Evolutionary conservation across 2,329 filamentous ascomycete species (phyloP).

Genomic region (Claviceps paspali): DNA sequence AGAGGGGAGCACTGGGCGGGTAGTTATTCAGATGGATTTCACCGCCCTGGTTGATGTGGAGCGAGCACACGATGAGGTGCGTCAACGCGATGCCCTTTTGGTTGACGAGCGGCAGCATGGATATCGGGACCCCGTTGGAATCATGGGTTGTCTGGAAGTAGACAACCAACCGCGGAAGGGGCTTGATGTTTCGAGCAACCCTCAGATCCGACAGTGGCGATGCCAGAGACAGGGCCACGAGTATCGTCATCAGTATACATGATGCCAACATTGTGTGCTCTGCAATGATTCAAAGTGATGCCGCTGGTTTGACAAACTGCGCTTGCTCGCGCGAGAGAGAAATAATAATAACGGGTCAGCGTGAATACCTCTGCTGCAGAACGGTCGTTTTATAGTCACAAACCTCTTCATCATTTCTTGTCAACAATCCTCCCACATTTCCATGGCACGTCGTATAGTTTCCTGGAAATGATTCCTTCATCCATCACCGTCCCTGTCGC

Average conservation of each 20-base stretch:
- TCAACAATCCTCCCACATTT: too few relatives aligned
- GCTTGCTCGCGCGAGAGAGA: too few relatives aligned
- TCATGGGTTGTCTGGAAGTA: slow-evolving; percentile 17
- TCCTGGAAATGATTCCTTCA: neutral
- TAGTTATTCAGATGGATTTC: slow-evolving; percentile 65
- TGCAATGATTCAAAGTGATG: neutral
- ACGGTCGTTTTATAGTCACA: too few relatives aligned
- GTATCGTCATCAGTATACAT: neutral
- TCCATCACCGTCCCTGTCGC: neutral
- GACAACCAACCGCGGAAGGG: neutral
- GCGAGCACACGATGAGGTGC: slow-evolving; percentile 68
- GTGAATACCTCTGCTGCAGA: too few relatives aligned
- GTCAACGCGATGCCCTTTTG: slow-evolving; percentile 36
- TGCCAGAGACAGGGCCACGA: neutral
- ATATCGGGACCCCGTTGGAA: slow-evolving; percentile 24
- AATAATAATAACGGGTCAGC: too few relatives aligned
- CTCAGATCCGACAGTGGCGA: neutral
- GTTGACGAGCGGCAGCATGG: slow-evolving; percentile 29
- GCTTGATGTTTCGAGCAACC: neutral
- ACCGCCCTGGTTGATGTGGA: slow-evolving; percentile 58
- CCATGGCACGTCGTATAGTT: too few relatives aligned
- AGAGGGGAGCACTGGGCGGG: slow-evolving; percentile 45
- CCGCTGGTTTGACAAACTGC: too few relatives aligned
- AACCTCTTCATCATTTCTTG: too few relatives aligned
- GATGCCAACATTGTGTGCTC: neutral